Conservation (phyloP, 2,329 filamentous ascomycete genomes). For the Ustulina deusta region DNA sequence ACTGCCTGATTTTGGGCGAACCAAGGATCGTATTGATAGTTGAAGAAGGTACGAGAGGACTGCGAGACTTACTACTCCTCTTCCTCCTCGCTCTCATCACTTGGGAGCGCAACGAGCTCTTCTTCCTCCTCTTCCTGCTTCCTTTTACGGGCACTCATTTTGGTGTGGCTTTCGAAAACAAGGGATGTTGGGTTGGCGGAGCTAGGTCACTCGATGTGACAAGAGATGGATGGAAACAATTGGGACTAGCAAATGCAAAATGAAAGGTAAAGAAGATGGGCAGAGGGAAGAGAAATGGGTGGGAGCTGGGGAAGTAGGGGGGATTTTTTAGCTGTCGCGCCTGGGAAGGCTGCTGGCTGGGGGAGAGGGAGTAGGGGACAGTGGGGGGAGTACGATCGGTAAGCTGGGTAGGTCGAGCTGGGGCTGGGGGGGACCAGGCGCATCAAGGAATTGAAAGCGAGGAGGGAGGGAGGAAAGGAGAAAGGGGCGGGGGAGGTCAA, state of each 20-base stretch:
- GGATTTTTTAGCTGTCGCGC: slow-evolving; percentile 46
- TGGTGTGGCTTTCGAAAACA: slow-evolving; percentile 31
- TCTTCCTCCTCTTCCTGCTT: slow-evolving; percentile 53
- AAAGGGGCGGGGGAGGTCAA: slow-evolving; percentile 30
- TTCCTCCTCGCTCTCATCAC: slow-evolving; percentile 53
- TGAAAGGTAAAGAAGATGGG: slow-evolving; percentile 38
- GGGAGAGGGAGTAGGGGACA: slow-evolving; percentile 36
- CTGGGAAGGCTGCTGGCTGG: slow-evolving; percentile 47
- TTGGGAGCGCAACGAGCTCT: slow-evolving; percentile 53
- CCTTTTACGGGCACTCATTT: slow-evolving; percentile 52
- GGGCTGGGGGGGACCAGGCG: slow-evolving; percentile 25
- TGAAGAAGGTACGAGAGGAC: slow-evolving; percentile 13
- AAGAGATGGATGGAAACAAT: slow-evolving; percentile 36
- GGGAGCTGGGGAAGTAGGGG: slow-evolving; percentile 40
- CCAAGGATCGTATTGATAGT: slow-evolving; percentile 9
- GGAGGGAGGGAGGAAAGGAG: slow-evolving; percentile 35
- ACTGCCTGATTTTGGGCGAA: slow-evolving; percentile 10
- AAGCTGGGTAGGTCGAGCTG: slow-evolving; percentile 36
- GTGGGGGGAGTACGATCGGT: slow-evolving; percentile 26
- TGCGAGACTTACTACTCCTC: slow-evolving; percentile 51
- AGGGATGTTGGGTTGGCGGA: slow-evolving; percentile 16
- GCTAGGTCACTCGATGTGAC: slow-evolving; percentile 32
- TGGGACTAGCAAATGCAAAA: slow-evolving; percentile 36
- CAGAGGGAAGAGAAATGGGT: slow-evolving; percentile 45
- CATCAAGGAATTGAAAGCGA: slow-evolving; percentile 27